Conservation (phyloP, 2,329 filamentous ascomycete species). For the Dactylellina parvicollis region DNA sequence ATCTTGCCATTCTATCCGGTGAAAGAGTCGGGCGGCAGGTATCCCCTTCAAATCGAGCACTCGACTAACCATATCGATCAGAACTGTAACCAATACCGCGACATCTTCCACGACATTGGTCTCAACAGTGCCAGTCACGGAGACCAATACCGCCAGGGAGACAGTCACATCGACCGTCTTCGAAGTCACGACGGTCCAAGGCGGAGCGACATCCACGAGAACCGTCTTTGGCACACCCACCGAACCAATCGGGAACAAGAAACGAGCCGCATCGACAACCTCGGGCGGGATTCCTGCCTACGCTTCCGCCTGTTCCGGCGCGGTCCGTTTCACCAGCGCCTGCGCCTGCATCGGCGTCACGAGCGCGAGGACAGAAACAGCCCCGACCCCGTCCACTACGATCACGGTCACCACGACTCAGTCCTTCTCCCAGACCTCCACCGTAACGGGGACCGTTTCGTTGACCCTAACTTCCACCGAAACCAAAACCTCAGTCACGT, state of each 20-base stretch:
- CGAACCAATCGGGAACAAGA: neutral
- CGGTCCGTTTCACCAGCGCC: slow-evolving; percentile 18
- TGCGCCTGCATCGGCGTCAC: slow-evolving; percentile 29
- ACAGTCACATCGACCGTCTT: slow-evolving; percentile 1
- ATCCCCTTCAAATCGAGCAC: no score
- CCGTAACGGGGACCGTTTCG: neutral
- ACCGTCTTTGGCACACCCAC: neutral
- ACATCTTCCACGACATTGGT: neutral
- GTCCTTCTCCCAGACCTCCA: neutral
- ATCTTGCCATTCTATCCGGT: no score
- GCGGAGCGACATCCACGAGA: neutral
- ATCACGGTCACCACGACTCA: neutral
- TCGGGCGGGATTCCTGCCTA: neutral
- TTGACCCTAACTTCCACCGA: slow-evolving; percentile 4
- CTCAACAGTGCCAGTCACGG: neutral
- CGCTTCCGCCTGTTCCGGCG: slow-evolving; percentile 14
- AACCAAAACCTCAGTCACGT: slow-evolving; percentile 3
- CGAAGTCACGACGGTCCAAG: neutral
- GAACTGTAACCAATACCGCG: neutral
- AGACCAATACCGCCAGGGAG: neutral
- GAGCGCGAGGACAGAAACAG: slow-evolving; percentile 7
- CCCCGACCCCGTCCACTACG: slow-evolving; percentile 2
- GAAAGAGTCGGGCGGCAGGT: no score
- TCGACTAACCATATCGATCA: neutral
- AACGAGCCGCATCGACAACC: neutral